Conservation (phyloP, 495 filamentous ascomycete genomes). For the Thozetella sp. region DNA sequence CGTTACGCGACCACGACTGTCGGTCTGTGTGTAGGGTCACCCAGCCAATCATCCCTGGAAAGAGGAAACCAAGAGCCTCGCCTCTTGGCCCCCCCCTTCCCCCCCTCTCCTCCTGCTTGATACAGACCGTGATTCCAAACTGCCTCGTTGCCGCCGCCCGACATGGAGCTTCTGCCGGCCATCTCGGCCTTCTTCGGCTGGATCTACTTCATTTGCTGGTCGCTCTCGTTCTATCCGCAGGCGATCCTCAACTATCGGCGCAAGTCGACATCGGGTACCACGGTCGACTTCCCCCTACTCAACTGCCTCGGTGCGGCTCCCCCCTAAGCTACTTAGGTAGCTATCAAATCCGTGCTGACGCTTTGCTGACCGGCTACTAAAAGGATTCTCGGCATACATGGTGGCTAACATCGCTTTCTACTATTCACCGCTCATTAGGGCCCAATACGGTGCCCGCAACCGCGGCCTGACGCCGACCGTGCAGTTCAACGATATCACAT, state of each 20-base stretch:
- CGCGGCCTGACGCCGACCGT: conserved; percentile 76
- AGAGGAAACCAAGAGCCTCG: too few species aligned
- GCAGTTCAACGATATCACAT: conserved; percentile 85
- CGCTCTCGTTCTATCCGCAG: conserved; percentile 91
- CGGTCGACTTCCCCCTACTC: conserved; percentile 82
- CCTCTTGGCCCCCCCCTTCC: too few species aligned
- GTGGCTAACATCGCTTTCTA: conserved; percentile 74
- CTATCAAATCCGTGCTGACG: too few species aligned
- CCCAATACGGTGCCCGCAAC: conserved; percentile 85
- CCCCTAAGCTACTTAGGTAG: conserved; percentile 34
- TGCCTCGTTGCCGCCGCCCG: background rate
- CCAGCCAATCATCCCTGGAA: too few species aligned
- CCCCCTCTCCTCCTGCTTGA: too few species aligned
- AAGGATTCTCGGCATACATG: conserved; percentile 78
- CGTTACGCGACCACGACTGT: too few species aligned
- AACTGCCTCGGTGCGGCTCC: conserved; percentile 72
- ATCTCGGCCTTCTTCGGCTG: conserved; percentile 59
- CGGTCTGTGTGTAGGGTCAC: too few species aligned
- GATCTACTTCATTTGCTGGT: conserved; percentile 75
- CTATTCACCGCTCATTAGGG: conserved; percentile 73
- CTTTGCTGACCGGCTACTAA: conserved; percentile 7
- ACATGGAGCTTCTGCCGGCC: conserved; percentile 18
- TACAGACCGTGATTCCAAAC: background rate
- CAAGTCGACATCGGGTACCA: conserved; percentile 76
- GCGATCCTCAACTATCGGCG: conserved; percentile 74